These are phyloP conservation scores for Yamadazyma sp. DNA, from an alignment of 1,139 yeast species.

Conservation along the genomic window DNA sequence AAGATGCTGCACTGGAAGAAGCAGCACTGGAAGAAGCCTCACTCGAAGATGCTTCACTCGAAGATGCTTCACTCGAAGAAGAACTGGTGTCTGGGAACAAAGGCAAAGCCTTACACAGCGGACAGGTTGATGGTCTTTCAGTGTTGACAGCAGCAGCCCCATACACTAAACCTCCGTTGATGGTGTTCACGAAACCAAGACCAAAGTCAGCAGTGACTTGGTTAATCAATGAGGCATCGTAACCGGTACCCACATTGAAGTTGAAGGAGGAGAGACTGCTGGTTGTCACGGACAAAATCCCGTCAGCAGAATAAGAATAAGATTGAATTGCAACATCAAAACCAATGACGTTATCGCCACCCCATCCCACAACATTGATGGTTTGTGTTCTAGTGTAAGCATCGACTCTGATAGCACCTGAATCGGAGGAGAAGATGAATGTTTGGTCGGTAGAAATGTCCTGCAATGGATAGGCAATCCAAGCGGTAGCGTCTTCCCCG, in stretches of 20 bases:
- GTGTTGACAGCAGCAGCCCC: slow-evolving; percentile 14
- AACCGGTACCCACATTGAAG: slow-evolving; percentile 19
- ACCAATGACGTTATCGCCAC: slow-evolving; percentile 28
- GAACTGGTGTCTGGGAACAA: slow-evolving; percentile 9
- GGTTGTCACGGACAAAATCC: slow-evolving; percentile 13
- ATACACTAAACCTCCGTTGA: slow-evolving; percentile 15
- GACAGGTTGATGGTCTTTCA: slow-evolving; percentile 14
- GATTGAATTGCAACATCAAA: slow-evolving; percentile 18
- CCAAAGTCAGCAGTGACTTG: slow-evolving; percentile 16
- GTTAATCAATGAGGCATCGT: slow-evolving; percentile 13
- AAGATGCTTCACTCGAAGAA: slow-evolving; percentile 9
- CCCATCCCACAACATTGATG: slow-evolving; percentile 30
- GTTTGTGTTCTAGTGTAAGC: slow-evolving; percentile 18
- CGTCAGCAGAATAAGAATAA: slow-evolving; percentile 14
- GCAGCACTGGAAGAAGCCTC: slow-evolving; percentile 2
- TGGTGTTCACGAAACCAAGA: slow-evolving; percentile 11
- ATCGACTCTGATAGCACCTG: slow-evolving; percentile 12
- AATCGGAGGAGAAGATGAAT: slow-evolving; percentile 10
- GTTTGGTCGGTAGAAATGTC: slow-evolving; percentile 16
- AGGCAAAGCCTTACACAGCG: slow-evolving; percentile 11
- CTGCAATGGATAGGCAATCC: slow-evolving; percentile 12
- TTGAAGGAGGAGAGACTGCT: slow-evolving; percentile 10
- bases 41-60: slow-evolving; percentile 9
- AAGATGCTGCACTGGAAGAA: slow-evolving; percentile 7
- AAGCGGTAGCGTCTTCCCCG: slow-evolving; percentile 19